phyloP scores from a whole-genome alignment of 371 early-diverging fungal species.

The Apophysomyces sp. region DNA sequence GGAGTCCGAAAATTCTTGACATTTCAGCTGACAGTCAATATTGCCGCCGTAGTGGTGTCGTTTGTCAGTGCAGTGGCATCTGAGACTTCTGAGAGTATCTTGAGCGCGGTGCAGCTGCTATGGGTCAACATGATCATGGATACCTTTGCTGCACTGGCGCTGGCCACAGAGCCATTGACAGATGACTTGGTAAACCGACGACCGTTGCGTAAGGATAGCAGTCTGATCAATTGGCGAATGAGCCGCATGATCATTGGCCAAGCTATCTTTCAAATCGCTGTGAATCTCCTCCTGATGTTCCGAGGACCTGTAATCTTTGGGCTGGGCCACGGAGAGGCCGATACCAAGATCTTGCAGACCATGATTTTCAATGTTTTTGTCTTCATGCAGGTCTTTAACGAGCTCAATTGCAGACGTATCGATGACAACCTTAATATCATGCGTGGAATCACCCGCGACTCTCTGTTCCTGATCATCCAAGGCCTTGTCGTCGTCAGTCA shows the following conservation, averaged over 20 bases:
- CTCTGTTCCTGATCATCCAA: slow-evolving; percentile 67
- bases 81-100: slow-evolving; percentile 91
- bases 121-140: slow-evolving; percentile 98
- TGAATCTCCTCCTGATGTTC: slow-evolving; percentile 46
- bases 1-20: slow-evolving; percentile 89
- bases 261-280: slow-evolving; percentile 58
- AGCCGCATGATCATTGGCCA: slow-evolving; percentile 65
- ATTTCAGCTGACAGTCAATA: slow-evolving; percentile 94
- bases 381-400: slow-evolving; percentile 71
- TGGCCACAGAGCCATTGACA: slow-evolving; percentile 94
- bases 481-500: slow-evolving; percentile 67
- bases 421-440: slow-evolving; percentile 79
- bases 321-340: slow-evolving; percentile 5
- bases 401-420: slow-evolving; percentile 71
- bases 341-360: slow-evolving; percentile 35
- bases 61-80: slow-evolving; percentile 90
- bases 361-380: slow-evolving; percentile 75
- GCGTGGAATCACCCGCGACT: slow-evolving; percentile 66
- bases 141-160: slow-evolving; percentile 93
- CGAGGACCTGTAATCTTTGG: slow-evolving; percentile 33
- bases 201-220: slow-evolving; percentile 34
- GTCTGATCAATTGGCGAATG: slow-evolving; percentile 64
- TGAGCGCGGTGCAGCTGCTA: slow-evolving; percentile 92
- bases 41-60: slow-evolving; percentile 78
- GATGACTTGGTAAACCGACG: slow-evolving; percentile 66